A percentile compares a stretch with the other conserved stretches of the same genome.
Evolutionary conservation across 2,329 filamentous ascomycete genomes (phyloP).

Genomic region (Plectosphaerella plurivora): DNA sequence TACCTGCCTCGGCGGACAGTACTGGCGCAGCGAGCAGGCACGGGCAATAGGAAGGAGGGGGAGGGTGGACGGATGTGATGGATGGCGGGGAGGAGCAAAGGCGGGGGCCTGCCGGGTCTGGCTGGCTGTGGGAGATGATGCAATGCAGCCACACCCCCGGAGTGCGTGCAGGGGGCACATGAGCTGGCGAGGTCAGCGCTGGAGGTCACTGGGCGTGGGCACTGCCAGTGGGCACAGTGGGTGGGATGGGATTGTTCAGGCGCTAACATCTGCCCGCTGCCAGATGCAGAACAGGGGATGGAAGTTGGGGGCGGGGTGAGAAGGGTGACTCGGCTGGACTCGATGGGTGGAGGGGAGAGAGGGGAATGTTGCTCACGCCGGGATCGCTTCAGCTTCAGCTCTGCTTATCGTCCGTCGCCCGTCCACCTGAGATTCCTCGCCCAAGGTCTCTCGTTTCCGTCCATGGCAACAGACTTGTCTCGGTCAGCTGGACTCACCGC

Average conservation of each 20-base stretch:
- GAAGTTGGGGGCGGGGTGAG: background rate
- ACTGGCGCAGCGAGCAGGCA: too few relatives aligned
- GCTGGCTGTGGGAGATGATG: background rate
- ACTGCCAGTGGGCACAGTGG: background rate
- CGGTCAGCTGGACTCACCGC: background rate
- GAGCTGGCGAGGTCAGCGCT: background rate
- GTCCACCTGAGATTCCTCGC: background rate
- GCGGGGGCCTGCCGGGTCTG: background rate
- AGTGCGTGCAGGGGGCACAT: background rate
- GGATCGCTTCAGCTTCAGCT: background rate
- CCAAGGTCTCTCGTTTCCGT: background rate
- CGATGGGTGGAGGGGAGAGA: background rate
- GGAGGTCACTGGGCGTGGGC: background rate
- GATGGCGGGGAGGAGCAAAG: background rate
- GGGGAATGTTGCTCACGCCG: background rate
- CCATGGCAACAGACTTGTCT: background rate
- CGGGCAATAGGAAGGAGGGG: background rate
- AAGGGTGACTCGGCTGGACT: background rate
- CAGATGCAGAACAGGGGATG: slow-evolving; percentile 2
- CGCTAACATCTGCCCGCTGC: slow-evolving; percentile 2
- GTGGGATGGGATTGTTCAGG: background rate
- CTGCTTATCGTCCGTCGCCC: background rate
- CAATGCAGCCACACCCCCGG: background rate
- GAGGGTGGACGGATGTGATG: background rate
- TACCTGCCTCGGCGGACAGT: background rate